These are phyloP conservation scores for Scedosporium minutisporum DNA, from an alignment of 2,329 filamentous ascomycete genomes.

Conservation along the genomic window DNA sequence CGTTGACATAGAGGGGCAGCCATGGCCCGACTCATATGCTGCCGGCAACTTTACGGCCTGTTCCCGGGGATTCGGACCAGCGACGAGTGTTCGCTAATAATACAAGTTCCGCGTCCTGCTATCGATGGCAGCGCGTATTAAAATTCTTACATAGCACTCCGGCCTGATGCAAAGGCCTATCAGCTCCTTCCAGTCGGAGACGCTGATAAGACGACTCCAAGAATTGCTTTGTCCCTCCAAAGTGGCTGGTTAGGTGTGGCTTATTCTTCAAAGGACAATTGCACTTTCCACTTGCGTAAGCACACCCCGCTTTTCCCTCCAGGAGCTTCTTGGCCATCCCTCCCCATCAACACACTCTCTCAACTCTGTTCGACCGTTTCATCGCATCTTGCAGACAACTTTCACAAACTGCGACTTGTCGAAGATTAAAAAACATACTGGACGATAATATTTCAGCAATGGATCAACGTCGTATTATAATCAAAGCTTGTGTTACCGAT, in stretches of 20 bases:
- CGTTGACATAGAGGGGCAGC: too few relatives aligned
- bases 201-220: too few relatives aligned
- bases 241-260: background rate
- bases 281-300: background rate
- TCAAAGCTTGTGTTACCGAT: background rate
- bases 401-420: background rate
- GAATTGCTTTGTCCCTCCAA: background rate
- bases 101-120: too few relatives aligned
- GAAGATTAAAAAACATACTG: background rate
- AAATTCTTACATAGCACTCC: too few relatives aligned
- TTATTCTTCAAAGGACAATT: background rate
- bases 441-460: background rate
- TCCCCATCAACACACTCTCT: background rate
- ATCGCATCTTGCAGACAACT: background rate
- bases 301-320: background rate
- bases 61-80: too few relatives aligned
- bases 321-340: background rate
- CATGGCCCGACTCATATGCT: too few relatives aligned
- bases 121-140: too few relatives aligned
- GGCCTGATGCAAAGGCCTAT: too few relatives aligned
- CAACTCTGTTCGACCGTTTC: background rate
- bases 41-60: too few relatives aligned
- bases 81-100: too few relatives aligned
- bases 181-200: too few relatives aligned
- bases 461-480: background rate